phyloP scores from a whole-genome alignment of 768 basidiomycete species.

The Phallus indusiatus region DNA sequence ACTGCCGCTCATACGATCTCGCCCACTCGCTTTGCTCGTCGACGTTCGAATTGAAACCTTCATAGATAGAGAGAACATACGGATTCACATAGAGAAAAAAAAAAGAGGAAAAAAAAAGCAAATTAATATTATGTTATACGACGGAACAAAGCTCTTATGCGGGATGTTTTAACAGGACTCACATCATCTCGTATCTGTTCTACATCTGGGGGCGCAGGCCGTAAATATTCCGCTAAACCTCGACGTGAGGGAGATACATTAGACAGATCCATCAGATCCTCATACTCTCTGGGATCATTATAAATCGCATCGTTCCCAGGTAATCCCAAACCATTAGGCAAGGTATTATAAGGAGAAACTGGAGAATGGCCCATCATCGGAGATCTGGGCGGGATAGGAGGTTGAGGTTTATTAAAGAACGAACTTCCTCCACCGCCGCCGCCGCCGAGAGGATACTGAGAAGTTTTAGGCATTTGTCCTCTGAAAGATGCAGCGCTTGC shows the following conservation, averaged over 20 bases:
- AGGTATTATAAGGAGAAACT: not conserved
- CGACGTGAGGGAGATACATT: not conserved
- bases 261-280: not conserved
- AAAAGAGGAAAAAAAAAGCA: not conserved
- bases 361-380: not conserved
- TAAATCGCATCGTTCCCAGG: not conserved
- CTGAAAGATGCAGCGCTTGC: not conserved
- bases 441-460: not conserved
- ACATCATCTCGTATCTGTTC: constrained; percentile 4
- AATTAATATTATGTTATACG: not conserved
- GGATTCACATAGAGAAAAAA: not conserved
- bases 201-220: not conserved
- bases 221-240: not conserved
- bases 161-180: not conserved
- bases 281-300: constrained; percentile 6
- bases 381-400: not conserved
- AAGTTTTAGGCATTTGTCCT: not conserved
- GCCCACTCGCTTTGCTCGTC: not conserved
- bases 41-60: constrained; percentile 8
- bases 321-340: not conserved
- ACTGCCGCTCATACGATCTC: not conserved
- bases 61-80: not conserved
- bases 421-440: not conserved
- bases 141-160: not conserved
- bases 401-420: not conserved